phyloP scores from a whole-genome alignment of 768 basidiomycete species.

The Phanerochaete sordida region DNA sequence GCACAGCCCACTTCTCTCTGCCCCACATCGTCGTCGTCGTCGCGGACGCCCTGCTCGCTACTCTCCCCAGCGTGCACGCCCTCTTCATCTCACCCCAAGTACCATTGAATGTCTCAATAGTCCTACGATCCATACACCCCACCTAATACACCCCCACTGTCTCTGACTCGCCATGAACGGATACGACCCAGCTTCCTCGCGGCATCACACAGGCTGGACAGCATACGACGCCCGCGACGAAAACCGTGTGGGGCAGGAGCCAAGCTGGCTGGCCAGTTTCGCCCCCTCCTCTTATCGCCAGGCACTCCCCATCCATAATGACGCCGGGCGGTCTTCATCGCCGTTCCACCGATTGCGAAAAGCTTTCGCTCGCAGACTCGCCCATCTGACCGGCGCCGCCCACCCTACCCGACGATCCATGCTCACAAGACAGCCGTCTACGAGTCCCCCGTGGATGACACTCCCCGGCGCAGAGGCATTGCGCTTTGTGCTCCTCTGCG shows the following conservation, averaged over 20 bases:
- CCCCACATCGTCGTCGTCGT: constrained; percentile 6
- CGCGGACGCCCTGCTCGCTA: constrained; percentile 8
- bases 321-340: constrained; percentile 8
- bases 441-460: constrained; percentile 1
- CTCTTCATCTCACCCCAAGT: neutral
- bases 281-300: constrained; percentile 11
- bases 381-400: neutral
- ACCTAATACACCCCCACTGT: neutral
- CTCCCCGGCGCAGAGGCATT: constrained; percentile 29
- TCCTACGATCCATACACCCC: neutral
- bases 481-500: constrained; percentile 77
- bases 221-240: constrained; percentile 13
- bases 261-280: constrained; percentile 15
- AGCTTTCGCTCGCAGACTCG: neutral
- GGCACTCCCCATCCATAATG: constrained; percentile 8
- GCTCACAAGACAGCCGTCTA: constrained; percentile 4
- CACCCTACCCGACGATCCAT: neutral
- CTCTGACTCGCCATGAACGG: constrained; percentile 9
- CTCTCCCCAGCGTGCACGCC: neutral
- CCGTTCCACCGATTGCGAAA: constrained; percentile 7
- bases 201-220: constrained; percentile 10
- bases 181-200: constrained; percentile 1
- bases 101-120: constrained; percentile 7
- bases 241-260: neutral
- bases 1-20: neutral